Conservation (phyloP, 345 rosid genomes). For the Turritis glabra region DNA sequence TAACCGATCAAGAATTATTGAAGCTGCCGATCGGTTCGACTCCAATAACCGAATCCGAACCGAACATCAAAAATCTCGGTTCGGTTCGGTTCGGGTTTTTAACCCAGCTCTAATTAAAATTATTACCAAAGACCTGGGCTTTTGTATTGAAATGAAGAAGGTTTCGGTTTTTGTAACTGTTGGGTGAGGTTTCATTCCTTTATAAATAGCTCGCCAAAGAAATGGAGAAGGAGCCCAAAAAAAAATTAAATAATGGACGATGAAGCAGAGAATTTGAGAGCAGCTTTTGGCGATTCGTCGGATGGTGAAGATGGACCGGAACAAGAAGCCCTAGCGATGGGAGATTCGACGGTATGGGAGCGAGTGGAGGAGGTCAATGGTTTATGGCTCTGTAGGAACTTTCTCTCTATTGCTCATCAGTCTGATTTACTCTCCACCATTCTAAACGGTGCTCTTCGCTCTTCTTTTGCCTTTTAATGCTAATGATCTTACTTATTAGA, state of each 20-base stretch:
- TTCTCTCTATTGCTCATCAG: slow-evolving; percentile 63
- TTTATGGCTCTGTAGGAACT: slow-evolving; percentile 65
- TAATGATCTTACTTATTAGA: background rate
- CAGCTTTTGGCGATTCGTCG: slow-evolving; percentile 71
- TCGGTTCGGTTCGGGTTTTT: too few relatives aligned
- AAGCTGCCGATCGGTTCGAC: too few relatives aligned
- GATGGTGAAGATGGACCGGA: too few relatives aligned
- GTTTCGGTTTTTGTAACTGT: background rate
- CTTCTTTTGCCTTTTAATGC: background rate
- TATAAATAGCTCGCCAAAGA: background rate
- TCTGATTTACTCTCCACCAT: slow-evolving; percentile 58
- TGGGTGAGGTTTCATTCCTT: background rate
- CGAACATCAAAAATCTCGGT: too few relatives aligned
- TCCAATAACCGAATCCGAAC: too few relatives aligned
- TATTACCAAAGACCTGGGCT: background rate
- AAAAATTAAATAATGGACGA: slow-evolving; percentile 38
- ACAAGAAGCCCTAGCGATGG: background rate
- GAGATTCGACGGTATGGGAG: slow-evolving; percentile 51
- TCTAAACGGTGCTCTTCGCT: slow-evolving; percentile 45
- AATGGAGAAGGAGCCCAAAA: background rate
- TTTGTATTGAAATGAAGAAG: background rate
- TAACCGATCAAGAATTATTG: too few relatives aligned
- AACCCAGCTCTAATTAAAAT: too few relatives aligned
- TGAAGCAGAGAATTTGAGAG: slow-evolving; percentile 38
- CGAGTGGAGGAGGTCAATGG: slow-evolving; percentile 54